These are phyloP conservation scores for Prunella vulgaris DNA, from an alignment of 257 asterid species.

Conservation along the genomic window DNA sequence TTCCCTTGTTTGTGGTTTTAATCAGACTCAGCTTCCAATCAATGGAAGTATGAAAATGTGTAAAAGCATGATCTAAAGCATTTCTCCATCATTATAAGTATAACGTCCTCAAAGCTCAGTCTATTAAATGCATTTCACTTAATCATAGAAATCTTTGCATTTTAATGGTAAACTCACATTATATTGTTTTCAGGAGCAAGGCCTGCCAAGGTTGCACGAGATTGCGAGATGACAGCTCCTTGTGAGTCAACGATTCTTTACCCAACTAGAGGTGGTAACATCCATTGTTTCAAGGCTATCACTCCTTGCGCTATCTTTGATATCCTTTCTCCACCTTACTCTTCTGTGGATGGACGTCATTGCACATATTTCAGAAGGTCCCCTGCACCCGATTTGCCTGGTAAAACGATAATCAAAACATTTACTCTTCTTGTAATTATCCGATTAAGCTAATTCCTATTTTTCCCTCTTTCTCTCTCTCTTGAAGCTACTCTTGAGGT, in stretches of 20 bases:
- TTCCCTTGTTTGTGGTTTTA: background rate
- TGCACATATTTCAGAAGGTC: constrained; percentile 84
- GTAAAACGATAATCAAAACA: constrained; percentile 33
- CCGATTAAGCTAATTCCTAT: background rate
- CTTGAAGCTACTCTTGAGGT: constrained; percentile 62
- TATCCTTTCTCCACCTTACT: constrained; percentile 96
- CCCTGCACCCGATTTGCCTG: constrained; percentile 64
- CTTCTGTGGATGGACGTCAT: constrained; percentile 85
- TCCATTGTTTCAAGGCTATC: constrained; percentile 88
- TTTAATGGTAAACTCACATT: background rate
- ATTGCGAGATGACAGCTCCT: constrained; percentile 83
- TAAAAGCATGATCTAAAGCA: background rate
- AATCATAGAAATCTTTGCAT: background rate
- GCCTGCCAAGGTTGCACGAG: constrained; percentile 68
- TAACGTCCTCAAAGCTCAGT: background rate
- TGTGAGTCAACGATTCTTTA: constrained; percentile 80
- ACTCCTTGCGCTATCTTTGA: constrained; percentile 95
- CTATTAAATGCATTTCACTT: background rate
- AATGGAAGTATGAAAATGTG: background rate
- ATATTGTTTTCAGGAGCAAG: constrained; percentile 53
- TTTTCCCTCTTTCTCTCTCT: background rate
- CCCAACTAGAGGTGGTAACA: constrained; percentile 87
- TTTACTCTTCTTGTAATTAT: background rate
- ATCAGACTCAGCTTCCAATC: background rate
- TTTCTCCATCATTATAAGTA: background rate